Evolutionary conservation across 345 rosid genomes (phyloP).

Genomic region (Citrus mangshanensis): DNA sequence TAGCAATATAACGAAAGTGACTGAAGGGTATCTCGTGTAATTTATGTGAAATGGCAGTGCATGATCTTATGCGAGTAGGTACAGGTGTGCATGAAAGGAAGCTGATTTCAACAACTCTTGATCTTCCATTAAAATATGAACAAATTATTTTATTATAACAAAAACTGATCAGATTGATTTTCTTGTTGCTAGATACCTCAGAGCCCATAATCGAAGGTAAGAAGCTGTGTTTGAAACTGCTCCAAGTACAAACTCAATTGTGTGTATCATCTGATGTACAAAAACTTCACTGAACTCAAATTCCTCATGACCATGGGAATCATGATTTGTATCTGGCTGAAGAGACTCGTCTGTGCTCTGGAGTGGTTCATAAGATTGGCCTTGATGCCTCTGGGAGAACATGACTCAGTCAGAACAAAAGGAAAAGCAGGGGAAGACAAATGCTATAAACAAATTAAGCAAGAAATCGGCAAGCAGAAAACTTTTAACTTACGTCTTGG

Average conservation of each 20-base stretch:
- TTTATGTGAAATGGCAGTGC: neutral
- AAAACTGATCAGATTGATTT: neutral
- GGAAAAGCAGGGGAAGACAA: neutral
- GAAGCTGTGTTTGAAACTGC: conserved; percentile 99
- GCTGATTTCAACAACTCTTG: neutral
- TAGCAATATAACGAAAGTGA: neutral
- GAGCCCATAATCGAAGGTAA: conserved; percentile 93
- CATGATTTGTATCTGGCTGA: conserved; percentile 52
- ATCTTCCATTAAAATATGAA: neutral
- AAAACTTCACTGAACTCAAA: conserved; percentile 96
- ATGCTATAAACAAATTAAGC: neutral
- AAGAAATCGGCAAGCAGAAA: conserved; percentile 6
- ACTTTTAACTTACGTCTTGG: conserved; percentile 43
- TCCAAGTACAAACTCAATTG: conserved; percentile 97
- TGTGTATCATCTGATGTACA: conserved; percentile 94
- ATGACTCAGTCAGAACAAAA: conserved; percentile 7
- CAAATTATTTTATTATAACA: neutral
- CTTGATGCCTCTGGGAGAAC: conserved; percentile 76
- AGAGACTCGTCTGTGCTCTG: conserved; percentile 71
- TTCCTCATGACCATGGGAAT: conserved; percentile 77
- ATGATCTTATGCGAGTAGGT: neutral
- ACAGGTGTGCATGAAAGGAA: neutral
- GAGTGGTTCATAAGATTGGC: conserved; percentile 61
- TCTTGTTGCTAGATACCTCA: conserved; percentile 52
- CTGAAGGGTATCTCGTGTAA: neutral